phyloP scores from a whole-genome alignment of 257 asterid genomes.

The Ehretia macrophylla region DNA sequence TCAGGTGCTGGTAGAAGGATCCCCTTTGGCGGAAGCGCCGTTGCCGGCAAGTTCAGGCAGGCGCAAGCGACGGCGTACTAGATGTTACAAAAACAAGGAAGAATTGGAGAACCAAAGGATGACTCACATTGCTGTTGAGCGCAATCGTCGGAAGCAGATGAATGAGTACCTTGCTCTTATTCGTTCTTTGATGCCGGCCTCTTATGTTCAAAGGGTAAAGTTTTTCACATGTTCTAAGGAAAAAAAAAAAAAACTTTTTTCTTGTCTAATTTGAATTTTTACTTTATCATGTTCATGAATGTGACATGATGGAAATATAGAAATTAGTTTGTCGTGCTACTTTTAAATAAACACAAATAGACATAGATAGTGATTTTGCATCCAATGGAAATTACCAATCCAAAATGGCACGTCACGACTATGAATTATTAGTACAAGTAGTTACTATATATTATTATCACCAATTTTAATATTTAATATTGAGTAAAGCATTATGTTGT shows the following conservation, averaged over 20 bases:
- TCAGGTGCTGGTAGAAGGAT: constrained; percentile 1
- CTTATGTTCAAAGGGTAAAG: constrained; percentile 43
- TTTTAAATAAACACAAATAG: constrained; percentile 5
- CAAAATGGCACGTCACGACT: constrained; percentile 10
- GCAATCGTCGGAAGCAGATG: constrained; percentile 42
- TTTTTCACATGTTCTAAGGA: background rate
- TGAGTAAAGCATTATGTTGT: background rate
- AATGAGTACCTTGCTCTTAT: constrained; percentile 44
- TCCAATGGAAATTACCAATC: background rate
- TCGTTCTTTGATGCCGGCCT: constrained; percentile 42
- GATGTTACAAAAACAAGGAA: constrained; percentile 33
- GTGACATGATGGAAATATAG: constrained; percentile 13
- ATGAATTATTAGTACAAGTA: background rate
- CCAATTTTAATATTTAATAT: no score
- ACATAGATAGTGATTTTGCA: background rate
- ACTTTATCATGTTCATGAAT: constrained; percentile 13
- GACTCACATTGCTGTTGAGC: constrained; percentile 50
- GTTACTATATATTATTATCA: no score
- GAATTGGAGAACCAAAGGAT: constrained; percentile 47
- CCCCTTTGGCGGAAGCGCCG: constrained; percentile 8
- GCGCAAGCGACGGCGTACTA: constrained; percentile 40
- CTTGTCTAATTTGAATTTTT: background rate
- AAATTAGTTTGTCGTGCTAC: constrained; percentile 2
- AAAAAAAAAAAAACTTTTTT: background rate
- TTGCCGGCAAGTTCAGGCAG: constrained; percentile 1